phyloP scores from a whole-genome alignment of 768 basidiomycete genomes.

The Pulveroboletus ravenelii region DNA sequence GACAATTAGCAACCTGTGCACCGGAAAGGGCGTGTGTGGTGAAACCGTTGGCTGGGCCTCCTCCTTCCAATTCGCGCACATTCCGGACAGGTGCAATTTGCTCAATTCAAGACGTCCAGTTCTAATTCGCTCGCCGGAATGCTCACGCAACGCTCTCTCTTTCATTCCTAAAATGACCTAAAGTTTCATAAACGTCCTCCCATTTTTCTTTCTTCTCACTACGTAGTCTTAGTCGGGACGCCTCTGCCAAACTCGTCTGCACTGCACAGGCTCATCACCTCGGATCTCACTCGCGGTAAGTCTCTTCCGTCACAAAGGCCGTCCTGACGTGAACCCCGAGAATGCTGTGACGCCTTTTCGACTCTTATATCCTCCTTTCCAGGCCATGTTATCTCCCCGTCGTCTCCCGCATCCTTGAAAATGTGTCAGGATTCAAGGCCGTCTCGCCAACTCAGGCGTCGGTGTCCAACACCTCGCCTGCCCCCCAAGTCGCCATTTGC shows the following conservation, averaged over 20 bases:
- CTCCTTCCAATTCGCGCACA: conserved; percentile 16
- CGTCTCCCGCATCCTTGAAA: conserved; percentile 9
- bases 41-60: background rate
- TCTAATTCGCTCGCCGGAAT: conserved; percentile 7
- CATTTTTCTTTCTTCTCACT: conserved; percentile 23
- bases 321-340: conserved; percentile 29
- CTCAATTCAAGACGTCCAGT: background rate
- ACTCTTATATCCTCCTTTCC: conserved; percentile 28
- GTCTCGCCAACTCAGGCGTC: conserved; percentile 19
- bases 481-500: background rate
- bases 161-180: conserved; percentile 32
- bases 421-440: conserved; percentile 26
- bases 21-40: background rate
- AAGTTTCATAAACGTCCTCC: conserved; percentile 30
- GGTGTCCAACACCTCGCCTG: conserved; percentile 6
- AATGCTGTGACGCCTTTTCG: conserved; percentile 29
- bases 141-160: conserved; percentile 14
- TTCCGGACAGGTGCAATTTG: conserved; percentile 4
- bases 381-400: conserved; percentile 13
- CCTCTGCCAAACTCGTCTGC: conserved; percentile 32
- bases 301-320: conserved; percentile 14
- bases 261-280: conserved; percentile 28
- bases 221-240: conserved; percentile 24
- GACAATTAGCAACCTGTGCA: conserved; percentile 19
- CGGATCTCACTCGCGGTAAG: conserved; percentile 28